Evolutionary conservation across 2,329 filamentous ascomycete species (phyloP), one percentile per base, ranked within the genome.

Genomic region (Chrysoporthe puriensis): DNA sequence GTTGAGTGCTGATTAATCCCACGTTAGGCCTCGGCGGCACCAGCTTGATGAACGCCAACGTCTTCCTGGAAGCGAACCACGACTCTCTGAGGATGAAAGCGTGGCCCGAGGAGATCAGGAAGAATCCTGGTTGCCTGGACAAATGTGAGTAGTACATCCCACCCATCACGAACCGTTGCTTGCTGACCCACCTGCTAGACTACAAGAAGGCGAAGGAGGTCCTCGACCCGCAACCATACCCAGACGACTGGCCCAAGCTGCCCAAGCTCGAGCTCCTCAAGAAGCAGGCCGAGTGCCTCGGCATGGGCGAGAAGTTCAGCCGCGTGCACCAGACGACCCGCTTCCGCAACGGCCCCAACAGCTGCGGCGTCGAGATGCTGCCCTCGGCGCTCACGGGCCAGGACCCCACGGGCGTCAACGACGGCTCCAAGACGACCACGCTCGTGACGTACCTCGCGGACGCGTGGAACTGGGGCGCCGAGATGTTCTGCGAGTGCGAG

Each of bases 391-490:
- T 88, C 32, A 86, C 86, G 0, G 89, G 89, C 1, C 86, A 89
- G 75, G 89, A 91, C 71, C 77, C 76, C 50, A 90, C 88, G 0
- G 89, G 89, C 0, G 72, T 90, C 67, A 91, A 91, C 71, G 89
- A 91, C 74, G 88, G 88, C 1, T 90, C 87, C 42, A 91, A 91
- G 76, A 90, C 84, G 21, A 89, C 85, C 13, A 90, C 86, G 0
- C 79, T 88, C 1, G 87, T 90, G 48, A 91, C 89, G 0, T 91
- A 91, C 72, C 78, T 91, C 8, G 83, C 86, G 8, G 89, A 91
- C 75, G 88, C 90, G 1, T 91, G 88, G 89, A 90, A 90, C 72
- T 90, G 88, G 87, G 90, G 89, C 9, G 87, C 89, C 14, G 88
- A 91, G 73, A 86, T 91, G 76, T 91, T 91, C 70, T 91, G 89